These are phyloP conservation scores for Sanchytrium tribonematis DNA, from an alignment of 371 early-diverging fungal species.

Conservation along the genomic window DNA sequence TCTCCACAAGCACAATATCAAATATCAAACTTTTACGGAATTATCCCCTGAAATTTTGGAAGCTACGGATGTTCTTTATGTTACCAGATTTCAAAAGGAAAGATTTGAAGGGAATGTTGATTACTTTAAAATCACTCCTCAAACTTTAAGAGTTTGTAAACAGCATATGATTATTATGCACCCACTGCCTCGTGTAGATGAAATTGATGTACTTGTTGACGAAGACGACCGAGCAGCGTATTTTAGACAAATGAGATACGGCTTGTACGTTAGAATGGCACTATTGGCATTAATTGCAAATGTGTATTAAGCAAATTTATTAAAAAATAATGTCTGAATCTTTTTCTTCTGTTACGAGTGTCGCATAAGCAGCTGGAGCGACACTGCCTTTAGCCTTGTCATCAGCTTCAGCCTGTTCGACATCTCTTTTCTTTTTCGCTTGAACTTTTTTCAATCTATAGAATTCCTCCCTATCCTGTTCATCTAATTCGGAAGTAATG, in stretches of 20 bases:
- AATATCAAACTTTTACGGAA: slow-evolving; percentile 18
- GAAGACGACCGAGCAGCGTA: slow-evolving; percentile 86
- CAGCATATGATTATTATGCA: slow-evolving; percentile 89
- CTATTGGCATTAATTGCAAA: slow-evolving; percentile 64
- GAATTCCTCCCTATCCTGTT: slow-evolving; percentile 98
- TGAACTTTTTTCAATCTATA: slow-evolving; percentile 79
- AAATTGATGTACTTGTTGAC: slow-evolving; percentile 85
- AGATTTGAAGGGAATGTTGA: slow-evolving; percentile 46
- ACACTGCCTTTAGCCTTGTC: slow-evolving; percentile 4
- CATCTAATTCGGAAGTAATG: slow-evolving; percentile 93
- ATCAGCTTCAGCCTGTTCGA: slow-evolving; percentile 27
- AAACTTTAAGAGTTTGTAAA: slow-evolving; percentile 52
- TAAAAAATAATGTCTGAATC: slow-evolving; percentile 3
- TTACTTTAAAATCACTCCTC: slow-evolving; percentile 70
- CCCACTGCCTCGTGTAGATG: slow-evolving; percentile 76
- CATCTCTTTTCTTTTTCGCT: slow-evolving; percentile 73
- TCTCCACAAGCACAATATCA: slow-evolving; percentile 30
- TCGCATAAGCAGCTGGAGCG: background rate
- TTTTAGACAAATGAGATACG: slow-evolving; percentile 89
- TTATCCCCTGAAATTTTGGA: slow-evolving; percentile 29
- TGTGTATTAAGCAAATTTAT: too few relatives aligned
- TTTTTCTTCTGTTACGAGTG: background rate
- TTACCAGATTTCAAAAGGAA: slow-evolving; percentile 87
- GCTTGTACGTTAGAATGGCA: slow-evolving; percentile 87
- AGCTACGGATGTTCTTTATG: slow-evolving; percentile 75